Evolutionary conservation across 441 rosid genomes (phyloP).

Genomic region (Omphalea diandra): DNA sequence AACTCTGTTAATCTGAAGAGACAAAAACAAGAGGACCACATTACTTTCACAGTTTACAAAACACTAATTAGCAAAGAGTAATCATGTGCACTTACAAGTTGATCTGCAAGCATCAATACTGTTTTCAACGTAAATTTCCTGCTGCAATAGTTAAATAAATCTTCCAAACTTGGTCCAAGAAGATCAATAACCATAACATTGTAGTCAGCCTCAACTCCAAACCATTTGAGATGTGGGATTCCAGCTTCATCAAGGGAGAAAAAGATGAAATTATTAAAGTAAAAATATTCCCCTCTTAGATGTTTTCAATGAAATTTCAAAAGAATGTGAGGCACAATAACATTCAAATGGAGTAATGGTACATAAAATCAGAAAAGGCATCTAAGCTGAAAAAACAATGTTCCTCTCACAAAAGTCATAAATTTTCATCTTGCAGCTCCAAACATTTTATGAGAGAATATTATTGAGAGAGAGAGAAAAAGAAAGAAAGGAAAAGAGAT

Average conservation of each 20-base stretch:
- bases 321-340: not conserved
- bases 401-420: not conserved
- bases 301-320: not conserved
- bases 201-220: constrained; percentile 87
- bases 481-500: too few relatives aligned
- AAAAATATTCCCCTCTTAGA: not conserved
- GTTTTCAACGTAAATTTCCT: constrained; percentile 90
- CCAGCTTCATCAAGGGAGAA: constrained; percentile 62
- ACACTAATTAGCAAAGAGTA: constrained; percentile 1
- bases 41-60: constrained; percentile 4
- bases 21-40: not conserved
- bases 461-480: not conserved
- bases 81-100: constrained; percentile 54
- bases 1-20: constrained; percentile 82
- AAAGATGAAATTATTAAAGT: constrained; percentile 16
- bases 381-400: constrained; percentile 1
- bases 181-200: constrained; percentile 97
- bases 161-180: constrained; percentile 98
- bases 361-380: not conserved
- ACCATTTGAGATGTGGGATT: constrained; percentile 95
- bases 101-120: constrained; percentile 98
- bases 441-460: not conserved
- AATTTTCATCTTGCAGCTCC: not conserved
- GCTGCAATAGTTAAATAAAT: constrained; percentile 89
- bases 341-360: not conserved